Evolutionary conservation across 176 grass and related monocot species (phyloP).

Genomic region (Cenchrus fungigraminus): DNA sequence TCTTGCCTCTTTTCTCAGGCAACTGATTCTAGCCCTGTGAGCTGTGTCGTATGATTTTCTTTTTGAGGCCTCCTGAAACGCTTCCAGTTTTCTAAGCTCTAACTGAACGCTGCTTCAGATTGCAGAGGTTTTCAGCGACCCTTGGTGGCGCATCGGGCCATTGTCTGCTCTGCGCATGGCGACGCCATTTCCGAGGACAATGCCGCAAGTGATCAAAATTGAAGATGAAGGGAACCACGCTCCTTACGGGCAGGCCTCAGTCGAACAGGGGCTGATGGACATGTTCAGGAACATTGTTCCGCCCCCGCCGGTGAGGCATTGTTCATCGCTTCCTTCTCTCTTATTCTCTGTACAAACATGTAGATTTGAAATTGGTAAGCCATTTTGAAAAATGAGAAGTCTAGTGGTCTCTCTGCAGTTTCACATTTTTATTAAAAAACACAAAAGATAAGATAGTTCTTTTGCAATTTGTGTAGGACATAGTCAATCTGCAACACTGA

Average conservation of each 20-base stretch:
- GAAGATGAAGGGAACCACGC: constrained; percentile 24
- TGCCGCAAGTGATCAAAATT: constrained; percentile 5
- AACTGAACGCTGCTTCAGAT: neutral
- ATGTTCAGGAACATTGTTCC: constrained; percentile 22
- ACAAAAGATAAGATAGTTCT: neutral
- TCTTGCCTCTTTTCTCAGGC: neutral
- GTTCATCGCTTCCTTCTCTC: neutral
- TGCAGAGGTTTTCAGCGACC: neutral
- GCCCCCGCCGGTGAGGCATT: neutral
- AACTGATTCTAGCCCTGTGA: neutral
- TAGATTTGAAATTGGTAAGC: neutral
- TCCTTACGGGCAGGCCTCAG: neutral
- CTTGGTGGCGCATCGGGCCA: neutral
- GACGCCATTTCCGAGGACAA: neutral
- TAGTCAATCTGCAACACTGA: too few species aligned
- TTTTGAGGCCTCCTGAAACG: neutral
- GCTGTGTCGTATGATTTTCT: neutral
- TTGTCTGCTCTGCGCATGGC: neutral
- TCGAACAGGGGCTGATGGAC: neutral
- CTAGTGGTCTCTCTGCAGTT: neutral
- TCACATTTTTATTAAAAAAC: neutral
- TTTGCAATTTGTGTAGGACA: too few species aligned
- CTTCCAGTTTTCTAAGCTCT: neutral
- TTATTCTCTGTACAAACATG: neutral
- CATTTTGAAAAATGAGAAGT: neutral